Evolutionary conservation across 257 asterid species (phyloP), one percentile per base, ranked within the genome.

Genomic region (Petunia secreta): DNA sequence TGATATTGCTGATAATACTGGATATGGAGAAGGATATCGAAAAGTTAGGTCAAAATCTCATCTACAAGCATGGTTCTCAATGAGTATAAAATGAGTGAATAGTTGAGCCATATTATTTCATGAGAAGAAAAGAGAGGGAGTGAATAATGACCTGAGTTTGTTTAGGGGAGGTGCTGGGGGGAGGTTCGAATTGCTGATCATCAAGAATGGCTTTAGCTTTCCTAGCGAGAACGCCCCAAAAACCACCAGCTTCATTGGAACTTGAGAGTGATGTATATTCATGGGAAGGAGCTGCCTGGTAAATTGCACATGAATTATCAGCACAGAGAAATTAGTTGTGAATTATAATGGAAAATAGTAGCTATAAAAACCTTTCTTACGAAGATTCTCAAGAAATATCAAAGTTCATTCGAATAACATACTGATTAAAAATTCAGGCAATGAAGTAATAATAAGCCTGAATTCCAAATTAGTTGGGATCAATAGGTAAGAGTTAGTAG

Each of bases 151-250:
- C 89, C 87, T 80, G 82, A 79, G 67, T 83, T 66, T 62, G 75
- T 11, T 71, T 77, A 1, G 80, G 63, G 82, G 83, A 59, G 65
- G 75, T 65, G 57, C 63, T 57, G 8, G 53, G 16, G 36, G 58
- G 38, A 40, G 60, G 15, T n/a, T 82, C 60, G 0, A 39, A 71
- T 41, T 81, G 77, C 40, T 64, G 88, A 52, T 88, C 87, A 0
- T 88, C 90, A 8, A 88, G 81, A 75, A 88, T 84, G 16, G 89
- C 63, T 83, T 93, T 93, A 46, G 97, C 98, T 84, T 95, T 93
- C 86, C 93, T 90, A 13, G 98, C 97, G 2, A 93, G 89, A 84
- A 92, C 97, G 8, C 97, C 97, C 99, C 98, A 93, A 60, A 95
- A 92, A 64, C 94, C 90, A 36, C 97, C 97, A 2, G 81, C 86